Evolutionary conservation across 768 basidiomycete species (phyloP), one percentile per base, ranked within the genome.

Genomic region (Rubroboletus pulcherrimus): DNA sequence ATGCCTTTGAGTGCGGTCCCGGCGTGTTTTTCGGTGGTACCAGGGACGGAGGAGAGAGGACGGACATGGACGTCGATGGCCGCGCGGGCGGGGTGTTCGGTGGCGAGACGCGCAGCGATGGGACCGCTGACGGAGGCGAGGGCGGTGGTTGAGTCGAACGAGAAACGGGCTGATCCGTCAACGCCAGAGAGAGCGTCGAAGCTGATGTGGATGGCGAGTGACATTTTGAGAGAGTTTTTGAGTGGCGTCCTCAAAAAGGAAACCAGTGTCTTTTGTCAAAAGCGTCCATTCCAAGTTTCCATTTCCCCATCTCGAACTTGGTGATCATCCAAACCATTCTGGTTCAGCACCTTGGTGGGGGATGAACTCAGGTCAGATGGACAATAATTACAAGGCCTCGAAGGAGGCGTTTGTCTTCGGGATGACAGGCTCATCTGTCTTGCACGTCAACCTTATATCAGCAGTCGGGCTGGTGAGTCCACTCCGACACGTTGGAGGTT

Each of bases 371-470:
- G n/a, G 14, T 14, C 46, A 55, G 29, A 69, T 64, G 69, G 51
- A 56, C 51, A 15, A 46, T 38, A 24, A 56, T 44, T 95, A 95
- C 79, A 93, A 91, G 69, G 61, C 76, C 8, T 82, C 79, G 9
- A 96, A 96, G 71, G 89, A 92, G 74, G 82, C 81, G 0, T 96
- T 94, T 64, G 87, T 93, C 38, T 84, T 90, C 7, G 82, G 84
- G 38, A 81, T 78, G 71, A 78, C 78, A 1, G 93, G 93, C 2
- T 87, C 88, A 0, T 81, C 84, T 3, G 75, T 94, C 4, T 66
- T 66, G 2, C 83, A 86, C 63, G 76, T 94, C 62, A 90, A 92
- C 65, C 60, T 79, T 46, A 74, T 94, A 29, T 87, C 84, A n/a
- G 59, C 75, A 21, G 81, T 83, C 7, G 82, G 81, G 5, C 62